Percentiles rank a stretch among this genome's conserved stretches.
Conservation (phyloP, 768 basidiomycete genomes). For the Mycena floridula region DNA sequence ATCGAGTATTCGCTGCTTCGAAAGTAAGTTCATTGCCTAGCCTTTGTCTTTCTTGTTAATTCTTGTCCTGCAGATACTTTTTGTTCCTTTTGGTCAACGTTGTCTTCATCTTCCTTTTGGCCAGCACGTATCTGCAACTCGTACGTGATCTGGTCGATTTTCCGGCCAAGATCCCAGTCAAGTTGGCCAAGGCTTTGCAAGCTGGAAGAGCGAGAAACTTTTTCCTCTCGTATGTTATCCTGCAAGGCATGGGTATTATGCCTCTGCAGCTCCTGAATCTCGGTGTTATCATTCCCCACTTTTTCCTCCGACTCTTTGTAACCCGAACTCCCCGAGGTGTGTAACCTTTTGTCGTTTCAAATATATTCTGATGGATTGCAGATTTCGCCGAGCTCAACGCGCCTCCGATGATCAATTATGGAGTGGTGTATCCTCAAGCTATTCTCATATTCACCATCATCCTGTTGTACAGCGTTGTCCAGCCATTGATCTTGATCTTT, state of each 20-base stretch:
- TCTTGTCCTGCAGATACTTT: slow-evolving; percentile 65
- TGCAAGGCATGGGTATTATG: slow-evolving; percentile 91
- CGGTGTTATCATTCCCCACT: slow-evolving; percentile 78
- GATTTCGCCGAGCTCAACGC: slow-evolving; percentile 96
- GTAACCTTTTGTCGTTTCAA: slow-evolving; percentile 37
- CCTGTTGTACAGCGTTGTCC: slow-evolving; percentile 90
- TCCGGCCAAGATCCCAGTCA: slow-evolving; percentile 91
- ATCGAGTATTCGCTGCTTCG: slow-evolving; percentile 89
- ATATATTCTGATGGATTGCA: slow-evolving; percentile 30
- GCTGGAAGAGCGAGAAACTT: slow-evolving; percentile 76
- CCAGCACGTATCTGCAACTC: slow-evolving; percentile 88
- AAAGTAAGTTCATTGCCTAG: slow-evolving; percentile 50
- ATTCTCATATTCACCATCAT: slow-evolving; percentile 95
- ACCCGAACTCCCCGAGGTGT: slow-evolving; percentile 90
- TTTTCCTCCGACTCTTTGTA: slow-evolving; percentile 67
- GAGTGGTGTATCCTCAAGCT: slow-evolving; percentile 93
- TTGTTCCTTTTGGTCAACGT: slow-evolving; percentile 89
- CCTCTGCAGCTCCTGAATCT: slow-evolving; percentile 92
- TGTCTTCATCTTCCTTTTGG: slow-evolving; percentile 89
- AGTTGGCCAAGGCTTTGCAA: slow-evolving; percentile 79
- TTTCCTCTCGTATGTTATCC: slow-evolving; percentile 78
- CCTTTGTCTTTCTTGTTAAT: not conserved
- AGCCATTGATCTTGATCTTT: slow-evolving; percentile 92
- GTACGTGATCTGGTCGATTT: slow-evolving; percentile 89
- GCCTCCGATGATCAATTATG: slow-evolving; percentile 97